Conservation (phyloP, 129 eudicot species). For the Mikania micrantha region DNA sequence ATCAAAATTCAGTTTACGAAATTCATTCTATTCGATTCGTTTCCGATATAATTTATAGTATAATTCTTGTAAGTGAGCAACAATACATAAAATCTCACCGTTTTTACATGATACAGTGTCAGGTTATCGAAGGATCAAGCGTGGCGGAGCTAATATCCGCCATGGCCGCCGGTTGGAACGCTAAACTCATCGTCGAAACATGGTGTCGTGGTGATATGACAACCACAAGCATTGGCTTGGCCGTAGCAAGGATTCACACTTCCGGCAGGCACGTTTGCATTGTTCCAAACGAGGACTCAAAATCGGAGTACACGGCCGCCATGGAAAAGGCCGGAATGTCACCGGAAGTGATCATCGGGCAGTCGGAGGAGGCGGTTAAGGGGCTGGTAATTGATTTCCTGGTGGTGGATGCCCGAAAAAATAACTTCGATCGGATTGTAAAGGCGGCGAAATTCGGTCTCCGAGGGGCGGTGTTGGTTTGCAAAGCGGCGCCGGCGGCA, state of each 20-base stretch:
- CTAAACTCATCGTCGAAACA: constrained; percentile 61
- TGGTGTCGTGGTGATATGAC: constrained; percentile 55
- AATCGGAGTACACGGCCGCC: constrained; percentile 33
- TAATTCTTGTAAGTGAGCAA: too few species aligned
- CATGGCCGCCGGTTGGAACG: constrained; percentile 97
- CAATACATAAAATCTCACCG: too few species aligned
- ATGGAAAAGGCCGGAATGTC: constrained; percentile 40
- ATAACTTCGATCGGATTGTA: constrained; percentile 37
- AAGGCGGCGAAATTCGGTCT: constrained; percentile 61
- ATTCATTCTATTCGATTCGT: not conserved
- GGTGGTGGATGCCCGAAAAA: constrained; percentile 44
- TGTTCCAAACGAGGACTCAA: constrained; percentile 57
- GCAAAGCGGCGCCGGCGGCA: constrained; percentile 38
- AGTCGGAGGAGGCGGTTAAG: constrained; percentile 44
- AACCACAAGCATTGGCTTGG: constrained; percentile 61
- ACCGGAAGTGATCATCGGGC: constrained; percentile 53
- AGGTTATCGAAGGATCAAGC: constrained; percentile 51
- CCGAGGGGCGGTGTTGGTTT: constrained; percentile 77
- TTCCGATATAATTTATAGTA: too few species aligned
- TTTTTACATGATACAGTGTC: too few species aligned
- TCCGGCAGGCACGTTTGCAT: constrained; percentile 69
- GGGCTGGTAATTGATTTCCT: constrained; percentile 53
- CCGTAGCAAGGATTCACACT: constrained; percentile 57
- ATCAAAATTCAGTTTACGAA: not conserved
- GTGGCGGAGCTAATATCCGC: constrained; percentile 88